phyloP scores from a whole-genome alignment of 192 early-diverging fungal species.

The Linnemannia exigua region DNA sequence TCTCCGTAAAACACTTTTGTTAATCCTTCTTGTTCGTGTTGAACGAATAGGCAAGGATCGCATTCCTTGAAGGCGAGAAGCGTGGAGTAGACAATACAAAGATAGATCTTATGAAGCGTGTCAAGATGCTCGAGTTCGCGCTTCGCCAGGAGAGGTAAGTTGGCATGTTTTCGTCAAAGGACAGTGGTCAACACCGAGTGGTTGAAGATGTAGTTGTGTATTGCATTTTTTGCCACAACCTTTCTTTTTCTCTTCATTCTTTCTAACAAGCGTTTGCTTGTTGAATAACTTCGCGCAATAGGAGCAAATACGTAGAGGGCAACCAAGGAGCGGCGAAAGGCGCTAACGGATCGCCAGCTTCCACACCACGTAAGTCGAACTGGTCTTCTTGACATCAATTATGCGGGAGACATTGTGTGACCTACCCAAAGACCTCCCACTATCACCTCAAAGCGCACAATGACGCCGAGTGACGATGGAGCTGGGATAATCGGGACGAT shows the following conservation, averaged over 20 bases:
- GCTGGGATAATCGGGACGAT: not conserved
- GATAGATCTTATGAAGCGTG: conserved; percentile 78
- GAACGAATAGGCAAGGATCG: conserved; percentile 80
- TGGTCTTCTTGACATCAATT: not conserved
- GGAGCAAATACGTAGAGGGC: conserved; percentile 52
- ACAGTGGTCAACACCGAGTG: not conserved
- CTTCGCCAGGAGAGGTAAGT: conserved; percentile 80
- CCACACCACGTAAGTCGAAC: conserved; percentile 6
- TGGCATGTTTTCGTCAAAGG: not conserved
- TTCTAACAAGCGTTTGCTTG: no score
- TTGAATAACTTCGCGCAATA: not conserved
- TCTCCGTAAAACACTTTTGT: no score
- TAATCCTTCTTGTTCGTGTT: no score
- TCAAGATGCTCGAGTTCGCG: conserved; percentile 92
- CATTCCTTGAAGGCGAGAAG: conserved; percentile 83
- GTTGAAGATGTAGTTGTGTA: not conserved
- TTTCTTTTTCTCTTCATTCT: not conserved
- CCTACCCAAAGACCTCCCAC: not conserved
- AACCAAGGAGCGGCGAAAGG: conserved; percentile 23
- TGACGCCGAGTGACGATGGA: not conserved
- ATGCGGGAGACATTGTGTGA: not conserved
- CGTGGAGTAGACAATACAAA: conserved; percentile 81
- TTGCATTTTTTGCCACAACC: not conserved
- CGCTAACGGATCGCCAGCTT: not conserved
- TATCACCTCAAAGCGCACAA: not conserved